Percentiles rank a stretch among this genome's conserved stretches.
phyloP scores from a whole-genome alignment of 345 rosid species.

The Laguncularia racemosa region DNA sequence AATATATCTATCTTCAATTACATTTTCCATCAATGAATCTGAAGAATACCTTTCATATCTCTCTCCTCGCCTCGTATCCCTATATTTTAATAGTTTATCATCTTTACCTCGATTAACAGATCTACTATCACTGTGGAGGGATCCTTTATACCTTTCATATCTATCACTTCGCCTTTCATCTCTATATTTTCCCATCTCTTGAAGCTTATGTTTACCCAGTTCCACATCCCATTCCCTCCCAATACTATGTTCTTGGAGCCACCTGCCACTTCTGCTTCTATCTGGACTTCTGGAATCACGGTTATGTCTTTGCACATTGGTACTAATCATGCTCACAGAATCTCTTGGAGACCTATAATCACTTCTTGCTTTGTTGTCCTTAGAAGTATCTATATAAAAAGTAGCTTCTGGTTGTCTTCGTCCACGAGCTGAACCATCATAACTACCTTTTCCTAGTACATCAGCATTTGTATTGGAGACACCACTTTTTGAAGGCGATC shows the following conservation, averaged over 20 bases:
- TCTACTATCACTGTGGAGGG: conserved; percentile 14
- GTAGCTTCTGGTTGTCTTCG: background rate
- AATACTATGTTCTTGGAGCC: conserved; percentile 25
- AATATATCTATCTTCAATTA: conserved; percentile 76
- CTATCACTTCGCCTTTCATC: conserved; percentile 9
- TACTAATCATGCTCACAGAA: conserved; percentile 14
- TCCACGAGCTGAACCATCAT: conserved; percentile 17
- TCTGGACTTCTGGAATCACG: conserved; percentile 25
- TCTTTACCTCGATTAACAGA: conserved; percentile 13
- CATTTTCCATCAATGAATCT: conserved; percentile 16
- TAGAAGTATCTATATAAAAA: too few relatives aligned
- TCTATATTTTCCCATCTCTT: conserved; percentile 22
- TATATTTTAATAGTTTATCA: conserved; percentile 12
- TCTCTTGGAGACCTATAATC: conserved; percentile 20
- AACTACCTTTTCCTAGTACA: conserved; percentile 12
- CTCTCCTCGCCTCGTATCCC: conserved; percentile 18
- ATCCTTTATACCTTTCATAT: conserved; percentile 17
- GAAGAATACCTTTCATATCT: conserved; percentile 17
- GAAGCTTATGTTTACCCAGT: conserved; percentile 15
- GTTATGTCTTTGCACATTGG: conserved; percentile 18
- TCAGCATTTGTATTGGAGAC: background rate
- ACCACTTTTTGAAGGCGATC: conserved; percentile 7
- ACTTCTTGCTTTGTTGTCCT: conserved; percentile 12
- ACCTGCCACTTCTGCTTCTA: conserved; percentile 21
- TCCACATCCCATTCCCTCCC: conserved; percentile 27